Evolutionary conservation across 164 flowering plant genomes (phyloP), one percentile per base, ranked within the genome.

Genomic region (Macadamia integrifolia): DNA sequence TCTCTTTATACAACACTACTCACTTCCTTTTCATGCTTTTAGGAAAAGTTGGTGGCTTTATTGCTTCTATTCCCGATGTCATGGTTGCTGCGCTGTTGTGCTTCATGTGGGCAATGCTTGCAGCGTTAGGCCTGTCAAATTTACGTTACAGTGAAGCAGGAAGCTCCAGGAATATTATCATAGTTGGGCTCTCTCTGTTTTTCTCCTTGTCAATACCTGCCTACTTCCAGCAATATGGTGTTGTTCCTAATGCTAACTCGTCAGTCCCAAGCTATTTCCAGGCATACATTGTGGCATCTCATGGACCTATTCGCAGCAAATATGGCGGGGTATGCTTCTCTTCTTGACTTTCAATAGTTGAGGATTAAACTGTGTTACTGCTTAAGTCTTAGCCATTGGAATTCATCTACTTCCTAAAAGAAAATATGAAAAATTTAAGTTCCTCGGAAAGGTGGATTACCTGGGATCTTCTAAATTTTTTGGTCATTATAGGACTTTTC

Each of bases 1-100:
- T 48, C 1, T 42, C 18, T 30, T 35, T 12, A 60, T 11, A 29
- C 9, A 31, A 5, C 3, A 11, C 42, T 30, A 58, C 29, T 40
- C 18, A 44, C 18, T 1, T 17, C 18, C 31, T 40, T 52, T 13
- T 44, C 62, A 32, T 67, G 42, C 23, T 65, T 48, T 14, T 87
- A 94, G 99, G 99, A 77, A 94, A 94, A 85, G 93, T 94, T 70
- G 99, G 99, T 60, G 99, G 98, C 1, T 86, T 94, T 77, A 83
- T 94, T 80, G 97, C 99, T 61, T 92, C 98, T 17, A 88, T 94
- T 71, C 98, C 99, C 40, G 75, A 86, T 60, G 99, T 90, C 68
- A 92, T 94, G 85, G 94, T 90, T 74, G 99, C 99, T 66, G 95
- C 88, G 70, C 88, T 94, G 9, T 83, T 92, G 32, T 94, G 99